Base-by-base conservation (phyloP, 2,329 filamentous ascomycete species). In the Botrytis pseudocinerea region DNA sequence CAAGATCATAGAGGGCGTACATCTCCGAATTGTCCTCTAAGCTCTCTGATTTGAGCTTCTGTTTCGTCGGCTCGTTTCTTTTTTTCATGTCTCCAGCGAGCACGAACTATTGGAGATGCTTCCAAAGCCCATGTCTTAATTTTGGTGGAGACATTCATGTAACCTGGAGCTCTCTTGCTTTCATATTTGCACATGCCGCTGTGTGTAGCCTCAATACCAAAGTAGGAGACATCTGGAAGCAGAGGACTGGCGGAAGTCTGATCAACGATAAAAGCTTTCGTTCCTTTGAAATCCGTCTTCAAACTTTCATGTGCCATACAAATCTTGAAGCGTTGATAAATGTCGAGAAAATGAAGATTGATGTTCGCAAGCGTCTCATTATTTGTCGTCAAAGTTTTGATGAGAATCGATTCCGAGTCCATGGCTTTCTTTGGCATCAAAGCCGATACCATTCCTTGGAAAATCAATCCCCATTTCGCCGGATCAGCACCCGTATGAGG, bases 241-340 rank as follows among this genome's bases (percentile, higher is more conserved):
- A 89, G 87, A 0, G 92, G 92, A 28, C 90, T 88, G 1, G 92
- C 92, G 1, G 91, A 93, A 64, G 84, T 84, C 71, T 91, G 85
- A 73, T 93, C 91, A 4, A 95, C 92, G 54, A 95, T 87, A 74
- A 92, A 83, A 70, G 86, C 79, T 78, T 83, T 89, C 0, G 89
- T 89, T 2, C 88, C 89, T 76, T 88, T 91, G 51, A 94, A 78
- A 75, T 93, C 89, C 0, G 91, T 93, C 75, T 90, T 91, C 76
- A 91, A 88, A 63, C 90, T 91, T 79, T 95, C 92, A 72, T 94
- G 91, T 54, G 90, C 92, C 87, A 94, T 93, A 78, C 92, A 92
- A 69, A 94, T 89, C 76, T 89, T 87, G 79, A 93, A 94, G 1
- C 89, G 86, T 73, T 89, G 87, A 75, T 92, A 90, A 42, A 94